Conservation (phyloP, 1,139 yeast species). For the Candida sp. region DNA sequence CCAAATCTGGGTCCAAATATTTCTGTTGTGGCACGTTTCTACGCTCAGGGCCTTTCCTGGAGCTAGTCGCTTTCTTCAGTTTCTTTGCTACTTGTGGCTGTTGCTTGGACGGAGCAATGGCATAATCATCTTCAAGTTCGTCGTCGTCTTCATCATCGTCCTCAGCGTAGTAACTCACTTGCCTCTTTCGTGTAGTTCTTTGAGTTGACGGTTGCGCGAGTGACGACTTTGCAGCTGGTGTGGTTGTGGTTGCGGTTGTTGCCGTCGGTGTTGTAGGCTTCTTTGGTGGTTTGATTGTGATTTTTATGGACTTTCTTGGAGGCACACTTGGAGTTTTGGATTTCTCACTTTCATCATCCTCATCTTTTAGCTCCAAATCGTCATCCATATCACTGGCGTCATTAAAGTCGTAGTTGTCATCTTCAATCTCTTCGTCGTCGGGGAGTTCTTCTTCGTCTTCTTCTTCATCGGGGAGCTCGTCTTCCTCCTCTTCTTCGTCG, state of each 20-base stretch:
- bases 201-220: slow-evolving; percentile 5
- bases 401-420: slow-evolving; percentile 35
- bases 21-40: slow-evolving; percentile 20
- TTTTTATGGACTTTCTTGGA: slow-evolving; percentile 12
- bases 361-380: slow-evolving; percentile 37
- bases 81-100: slow-evolving; percentile 2
- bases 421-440: slow-evolving; percentile 20
- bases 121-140: slow-evolving; percentile 16
- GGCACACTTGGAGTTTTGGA: slow-evolving; percentile 3
- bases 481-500: slow-evolving; percentile 20
- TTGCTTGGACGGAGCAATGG: not conserved
- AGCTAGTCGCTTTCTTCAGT: slow-evolving; percentile 5
- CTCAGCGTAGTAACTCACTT: slow-evolving; percentile 36
- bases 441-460: slow-evolving; percentile 22
- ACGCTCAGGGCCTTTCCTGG: not conserved
- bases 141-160: slow-evolving; percentile 34
- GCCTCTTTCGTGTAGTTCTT: slow-evolving; percentile 34
- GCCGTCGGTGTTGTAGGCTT: slow-evolving; percentile 5
- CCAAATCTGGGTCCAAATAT: slow-evolving; percentile 41
- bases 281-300: slow-evolving; percentile 18
- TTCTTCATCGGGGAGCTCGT: slow-evolving; percentile 19
- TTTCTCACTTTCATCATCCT: slow-evolving; percentile 17
- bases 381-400: slow-evolving; percentile 49
- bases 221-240: too few relatives aligned
- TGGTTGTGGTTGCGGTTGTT: slow-evolving; percentile 2